A percentile compares a stretch with the other conserved stretches of the same genome.
Conservation (phyloP, 2,329 filamentous ascomycete genomes). For the Cercospora berteroae region DNA sequence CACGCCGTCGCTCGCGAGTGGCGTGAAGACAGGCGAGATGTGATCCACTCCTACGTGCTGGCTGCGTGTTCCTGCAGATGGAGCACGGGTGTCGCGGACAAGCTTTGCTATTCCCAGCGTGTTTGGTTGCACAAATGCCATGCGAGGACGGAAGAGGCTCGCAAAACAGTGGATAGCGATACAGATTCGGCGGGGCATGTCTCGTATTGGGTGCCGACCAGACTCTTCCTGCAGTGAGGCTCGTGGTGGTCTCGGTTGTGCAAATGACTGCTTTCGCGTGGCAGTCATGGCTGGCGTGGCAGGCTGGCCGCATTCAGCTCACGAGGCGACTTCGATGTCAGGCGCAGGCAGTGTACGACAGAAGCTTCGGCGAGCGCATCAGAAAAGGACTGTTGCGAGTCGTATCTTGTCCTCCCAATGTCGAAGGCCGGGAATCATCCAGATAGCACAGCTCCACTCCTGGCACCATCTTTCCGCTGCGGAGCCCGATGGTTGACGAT, state of each 20-base stretch:
- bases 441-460: not conserved
- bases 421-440: slow-evolving; percentile 6
- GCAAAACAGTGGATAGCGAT: slow-evolving; percentile 3
- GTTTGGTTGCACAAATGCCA: slow-evolving; percentile 6
- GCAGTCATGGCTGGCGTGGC: not conserved
- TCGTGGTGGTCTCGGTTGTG: not conserved
- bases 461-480: not conserved
- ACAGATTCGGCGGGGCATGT: slow-evolving; percentile 4
- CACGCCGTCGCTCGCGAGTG: slow-evolving; percentile 4
- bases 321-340: not conserved
- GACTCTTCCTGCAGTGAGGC: not conserved
- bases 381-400: not conserved
- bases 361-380: not conserved
- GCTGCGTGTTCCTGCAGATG: slow-evolving; percentile 12
- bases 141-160: slow-evolving; percentile 9
- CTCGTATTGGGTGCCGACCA: slow-evolving; percentile 1
- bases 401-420: not conserved
- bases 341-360: not conserved
- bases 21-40: slow-evolving; percentile 1
- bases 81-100: slow-evolving; percentile 7
- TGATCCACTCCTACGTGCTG: slow-evolving; percentile 3
- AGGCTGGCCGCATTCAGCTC: not conserved
- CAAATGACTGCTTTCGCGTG: slow-evolving; percentile 1
- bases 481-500: not conserved
- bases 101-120: slow-evolving; percentile 13